A percentile compares a stretch with the other conserved stretches of the same genome.
phyloP scores from a whole-genome alignment of 1,284 basidiomycete genomes.

The Boletus semigastroideus region DNA sequence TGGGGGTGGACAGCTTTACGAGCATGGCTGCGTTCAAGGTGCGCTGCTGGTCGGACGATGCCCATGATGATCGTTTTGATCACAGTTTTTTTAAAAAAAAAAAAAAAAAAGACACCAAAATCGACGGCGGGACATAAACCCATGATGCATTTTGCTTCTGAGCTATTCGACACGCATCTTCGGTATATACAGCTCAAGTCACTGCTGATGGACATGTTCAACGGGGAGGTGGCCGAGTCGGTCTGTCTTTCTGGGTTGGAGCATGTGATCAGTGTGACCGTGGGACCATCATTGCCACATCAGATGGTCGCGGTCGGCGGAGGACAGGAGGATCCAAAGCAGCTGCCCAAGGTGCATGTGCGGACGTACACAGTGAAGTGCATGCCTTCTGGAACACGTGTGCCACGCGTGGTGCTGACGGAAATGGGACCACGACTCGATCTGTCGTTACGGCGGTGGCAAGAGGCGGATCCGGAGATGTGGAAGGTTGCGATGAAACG shows the following conservation, averaged over 20 bases:
- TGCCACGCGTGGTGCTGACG: slow-evolving; percentile 79
- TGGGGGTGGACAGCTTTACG: slow-evolving; percentile 81
- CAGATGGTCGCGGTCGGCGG: slow-evolving; percentile 34
- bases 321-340: slow-evolving; percentile 38
- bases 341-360: slow-evolving; percentile 83
- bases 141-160: slow-evolving; percentile 93
- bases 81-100: background rate
- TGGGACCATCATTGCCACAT: slow-evolving; percentile 61
- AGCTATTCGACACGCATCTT: slow-evolving; percentile 90
- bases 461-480: slow-evolving; percentile 75
- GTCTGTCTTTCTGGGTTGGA: slow-evolving; percentile 87
- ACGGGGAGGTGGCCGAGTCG: slow-evolving; percentile 80
- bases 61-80: background rate
- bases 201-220: slow-evolving; percentile 88
- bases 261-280: slow-evolving; percentile 87
- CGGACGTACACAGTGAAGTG: slow-evolving; percentile 83
- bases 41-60: background rate
- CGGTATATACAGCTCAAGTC: slow-evolving; percentile 92
- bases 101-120: slow-evolving; percentile 61
- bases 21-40: slow-evolving; percentile 79
- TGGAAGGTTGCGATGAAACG: slow-evolving; percentile 80
- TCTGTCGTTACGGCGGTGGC: slow-evolving; percentile 74
- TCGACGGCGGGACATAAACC: slow-evolving; percentile 90
- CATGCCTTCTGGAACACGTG: slow-evolving; percentile 72
- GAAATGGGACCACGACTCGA: slow-evolving; percentile 94